Percentiles rank a stretch among this genome's conserved stretches.
Evolutionary conservation across 352 stramenopile species (phyloP).

Genomic region (Pythium utonaiense): DNA sequence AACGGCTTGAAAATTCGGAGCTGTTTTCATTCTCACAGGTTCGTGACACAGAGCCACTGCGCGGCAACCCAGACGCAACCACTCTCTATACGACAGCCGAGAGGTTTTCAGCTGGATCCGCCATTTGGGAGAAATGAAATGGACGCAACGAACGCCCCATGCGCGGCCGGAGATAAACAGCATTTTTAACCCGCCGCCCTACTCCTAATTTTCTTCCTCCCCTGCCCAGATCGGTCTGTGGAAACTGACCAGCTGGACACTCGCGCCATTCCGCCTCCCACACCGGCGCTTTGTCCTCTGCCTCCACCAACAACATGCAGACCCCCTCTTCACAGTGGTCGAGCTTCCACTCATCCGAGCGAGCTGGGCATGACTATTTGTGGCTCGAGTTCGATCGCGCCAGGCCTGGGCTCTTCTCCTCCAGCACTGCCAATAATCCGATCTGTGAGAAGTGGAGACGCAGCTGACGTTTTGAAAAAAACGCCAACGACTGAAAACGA

Average conservation of each 20-base stretch:
- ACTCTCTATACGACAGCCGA: conserved; percentile 5
- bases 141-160: conserved; percentile 17
- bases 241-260: conserved; percentile 1
- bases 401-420: not conserved
- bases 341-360: not conserved
- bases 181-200: not conserved
- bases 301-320: too few relatives aligned
- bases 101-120: conserved; percentile 5
- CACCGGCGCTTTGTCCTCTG: conserved; percentile 4
- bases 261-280: conserved; percentile 2
- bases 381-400: not conserved
- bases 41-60: not conserved
- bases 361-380: not conserved
- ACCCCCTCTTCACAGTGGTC: not conserved
- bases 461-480: not conserved
- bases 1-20: conserved; percentile 9
- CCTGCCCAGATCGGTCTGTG: not conserved
- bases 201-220: not conserved
- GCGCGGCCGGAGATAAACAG: conserved; percentile 16
- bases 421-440: not conserved
- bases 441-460: not conserved
- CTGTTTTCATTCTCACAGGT: conserved; percentile 17
- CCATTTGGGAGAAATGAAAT: conserved; percentile 14
- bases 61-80: not conserved
- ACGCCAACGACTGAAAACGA: not conserved